Evolutionary conservation across 169 alveolate species (phyloP).

Genomic region (Plasmodium fragile): DNA sequence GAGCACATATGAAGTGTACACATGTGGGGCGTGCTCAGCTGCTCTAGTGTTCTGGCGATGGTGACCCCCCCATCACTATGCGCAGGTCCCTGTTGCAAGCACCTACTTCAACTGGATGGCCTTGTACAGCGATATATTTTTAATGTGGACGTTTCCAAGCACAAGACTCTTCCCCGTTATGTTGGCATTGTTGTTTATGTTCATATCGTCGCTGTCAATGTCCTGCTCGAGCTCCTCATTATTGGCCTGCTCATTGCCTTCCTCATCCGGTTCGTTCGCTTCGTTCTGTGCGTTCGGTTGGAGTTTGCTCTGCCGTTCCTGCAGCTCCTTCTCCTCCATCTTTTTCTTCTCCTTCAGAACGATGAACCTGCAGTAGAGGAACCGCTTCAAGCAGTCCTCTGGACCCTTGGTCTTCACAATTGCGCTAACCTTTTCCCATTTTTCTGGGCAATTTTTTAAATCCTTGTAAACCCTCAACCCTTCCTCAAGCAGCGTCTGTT

Average conservation of each 20-base stretch:
- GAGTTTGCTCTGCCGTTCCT: not conserved
- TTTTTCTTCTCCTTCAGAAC: conserved; percentile 61
- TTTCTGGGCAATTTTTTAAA: conserved; percentile 68
- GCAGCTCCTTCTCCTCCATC: conserved; percentile 3
- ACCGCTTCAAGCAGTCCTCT: conserved; percentile 68
- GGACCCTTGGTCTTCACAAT: conserved; percentile 50
- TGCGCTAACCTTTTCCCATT: conserved; percentile 64
- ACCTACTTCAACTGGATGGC: conserved; percentile 54
- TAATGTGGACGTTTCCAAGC: conserved; percentile 23
- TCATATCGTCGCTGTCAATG: conserved; percentile 72
- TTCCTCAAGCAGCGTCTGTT: conserved; percentile 66
- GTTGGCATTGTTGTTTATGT: conserved; percentile 45
- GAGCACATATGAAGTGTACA: not conserved
- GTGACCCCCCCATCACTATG: not conserved
- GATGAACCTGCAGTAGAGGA: conserved; percentile 57
- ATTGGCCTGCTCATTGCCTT: not conserved
- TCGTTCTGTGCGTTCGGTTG: not conserved
- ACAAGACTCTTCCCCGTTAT: conserved; percentile 49
- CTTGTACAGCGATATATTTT: conserved; percentile 57
- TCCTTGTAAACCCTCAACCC: conserved; percentile 47
- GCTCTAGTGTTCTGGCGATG: not conserved
- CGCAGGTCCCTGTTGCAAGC: not conserved
- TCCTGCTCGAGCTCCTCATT: conserved; percentile 51
- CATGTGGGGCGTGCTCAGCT: not conserved
- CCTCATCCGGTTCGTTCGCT: conserved; percentile 1